phyloP scores from a whole-genome alignment of 768 basidiomycete genomes.

The Boletus tomentosulus region DNA sequence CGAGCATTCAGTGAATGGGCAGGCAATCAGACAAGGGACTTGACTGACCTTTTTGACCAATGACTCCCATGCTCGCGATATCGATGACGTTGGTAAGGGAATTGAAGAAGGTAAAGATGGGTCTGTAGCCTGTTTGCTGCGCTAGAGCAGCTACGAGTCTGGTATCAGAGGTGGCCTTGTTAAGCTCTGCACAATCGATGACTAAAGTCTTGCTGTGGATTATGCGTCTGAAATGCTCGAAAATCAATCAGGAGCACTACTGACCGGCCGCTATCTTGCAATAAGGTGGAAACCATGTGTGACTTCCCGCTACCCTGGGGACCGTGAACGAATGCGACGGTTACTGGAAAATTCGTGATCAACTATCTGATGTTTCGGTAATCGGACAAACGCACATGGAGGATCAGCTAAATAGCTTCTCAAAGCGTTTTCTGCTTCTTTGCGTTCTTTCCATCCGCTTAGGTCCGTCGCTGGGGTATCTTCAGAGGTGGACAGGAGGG shows the following conservation, averaged over 20 bases:
- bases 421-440: slow-evolving; percentile 67
- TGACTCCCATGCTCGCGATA: slow-evolving; percentile 88
- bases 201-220: slow-evolving; percentile 57
- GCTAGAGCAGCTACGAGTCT: slow-evolving; percentile 69
- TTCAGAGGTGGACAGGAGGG: slow-evolving; percentile 22
- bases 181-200: slow-evolving; percentile 82
- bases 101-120: slow-evolving; percentile 80
- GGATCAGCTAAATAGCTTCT: slow-evolving; percentile 71
- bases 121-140: slow-evolving; percentile 83
- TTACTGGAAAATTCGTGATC: slow-evolving; percentile 40
- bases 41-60: slow-evolving; percentile 81
- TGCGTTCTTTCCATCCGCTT: slow-evolving; percentile 80
- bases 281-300: slow-evolving; percentile 48
- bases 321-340: slow-evolving; percentile 74
- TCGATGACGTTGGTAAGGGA: slow-evolving; percentile 83
- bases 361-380: neutral
- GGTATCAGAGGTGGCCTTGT: slow-evolving; percentile 64
- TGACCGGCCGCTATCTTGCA: slow-evolving; percentile 53
- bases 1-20: neutral
- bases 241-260: slow-evolving; percentile 1
- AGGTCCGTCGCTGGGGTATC: slow-evolving; percentile 21
- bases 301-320: slow-evolving; percentile 83
- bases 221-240: neutral
- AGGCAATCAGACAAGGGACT: neutral
- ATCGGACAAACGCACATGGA: slow-evolving; percentile 49